Evolutionary conservation across 129 eudicot genomes (phyloP), one percentile per base, ranked within the genome.

Genomic region (Chrysanthemum makinoi): DNA sequence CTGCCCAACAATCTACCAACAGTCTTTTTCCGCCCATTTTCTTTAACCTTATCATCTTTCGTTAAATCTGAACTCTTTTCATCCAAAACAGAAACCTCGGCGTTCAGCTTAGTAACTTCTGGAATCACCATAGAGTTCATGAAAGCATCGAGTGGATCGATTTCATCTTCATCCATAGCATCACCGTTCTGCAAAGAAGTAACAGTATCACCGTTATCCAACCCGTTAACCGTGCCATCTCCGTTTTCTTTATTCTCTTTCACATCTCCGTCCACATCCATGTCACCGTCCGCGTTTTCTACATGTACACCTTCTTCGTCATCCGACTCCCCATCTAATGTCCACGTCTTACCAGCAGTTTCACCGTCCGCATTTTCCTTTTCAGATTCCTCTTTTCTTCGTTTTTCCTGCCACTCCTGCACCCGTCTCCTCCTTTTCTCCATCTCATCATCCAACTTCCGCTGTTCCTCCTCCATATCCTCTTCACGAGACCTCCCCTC

Each of bases 341-440:
- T 91, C 97, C 97, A 91, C 5, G 83, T 77, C 67, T 88, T 91
- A 16, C 92, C 97, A 22, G 86, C 84, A 16, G 70, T 72, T 69
- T 76, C 80, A 10, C 70, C 85, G 19, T 90, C 96, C 47, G 72
- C 86, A 46, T 83, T 77, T 66, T 86, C 95, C 58, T 79, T 86
- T 69, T 85, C 97, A 4, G 89, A 76, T 82, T 91, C 92, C 84
- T 80, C 87, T 79, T 87, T 90, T 83, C 97, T 85, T 80, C 80
- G 79, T 63, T 83, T 75, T 72, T 88, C 97, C 70, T 91, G 96
- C 97, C 97, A 91, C 72, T 91, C 97, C 80, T 91, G 92, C 61
- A 91, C 97, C 72, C 97, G 84, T 78, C 97, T 88, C 82, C 97
- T 86, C 48, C 97, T 80, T 70, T 91, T 88, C 68, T 91, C 97